Evolutionary conservation across 345 rosid species (phyloP).

Genomic region (Erysimum cheiranthoides): DNA sequence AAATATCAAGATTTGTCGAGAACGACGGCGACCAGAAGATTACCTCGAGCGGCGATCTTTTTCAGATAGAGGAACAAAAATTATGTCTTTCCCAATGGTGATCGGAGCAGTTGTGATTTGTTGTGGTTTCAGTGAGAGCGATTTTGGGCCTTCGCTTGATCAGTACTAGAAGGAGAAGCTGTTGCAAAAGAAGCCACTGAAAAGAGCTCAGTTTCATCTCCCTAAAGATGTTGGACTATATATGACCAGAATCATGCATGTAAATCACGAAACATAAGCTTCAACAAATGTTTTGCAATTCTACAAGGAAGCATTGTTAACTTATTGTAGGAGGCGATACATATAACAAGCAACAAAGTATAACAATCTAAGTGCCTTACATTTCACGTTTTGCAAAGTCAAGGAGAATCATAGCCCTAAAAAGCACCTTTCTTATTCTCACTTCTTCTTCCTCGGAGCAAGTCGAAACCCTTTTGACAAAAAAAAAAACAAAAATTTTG

Average conservation of each 20-base stretch:
- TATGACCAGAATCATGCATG: neutral
- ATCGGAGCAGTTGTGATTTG: conserved; percentile 55
- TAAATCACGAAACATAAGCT: conserved; percentile 24
- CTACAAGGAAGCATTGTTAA: conserved; percentile 6
- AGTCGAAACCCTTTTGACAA: neutral
- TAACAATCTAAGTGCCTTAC: conserved; percentile 24
- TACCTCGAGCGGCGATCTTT: neutral
- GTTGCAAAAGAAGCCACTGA: conserved; percentile 53
- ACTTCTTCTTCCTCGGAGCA: neutral
- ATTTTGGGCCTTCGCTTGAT: conserved; percentile 88
- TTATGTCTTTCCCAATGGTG: neutral
- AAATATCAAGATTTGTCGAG: neutral
- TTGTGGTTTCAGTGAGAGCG: conserved; percentile 82
- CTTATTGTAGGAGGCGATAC: neutral
- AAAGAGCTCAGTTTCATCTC: conserved; percentile 44
- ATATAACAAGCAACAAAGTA: neutral
- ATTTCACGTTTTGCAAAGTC: conserved; percentile 10
- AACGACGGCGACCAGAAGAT: neutral
- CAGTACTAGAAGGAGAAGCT: conserved; percentile 82
- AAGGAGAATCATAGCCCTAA: conserved; percentile 22
- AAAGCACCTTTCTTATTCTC: neutral
- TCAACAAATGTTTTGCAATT: neutral
- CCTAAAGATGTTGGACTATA: neutral
- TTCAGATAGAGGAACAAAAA: neutral
- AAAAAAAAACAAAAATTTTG: neutral